These are phyloP conservation scores for Gaultheria prostrata DNA, from an alignment of 148 eudicot species.

Conservation along the genomic window DNA sequence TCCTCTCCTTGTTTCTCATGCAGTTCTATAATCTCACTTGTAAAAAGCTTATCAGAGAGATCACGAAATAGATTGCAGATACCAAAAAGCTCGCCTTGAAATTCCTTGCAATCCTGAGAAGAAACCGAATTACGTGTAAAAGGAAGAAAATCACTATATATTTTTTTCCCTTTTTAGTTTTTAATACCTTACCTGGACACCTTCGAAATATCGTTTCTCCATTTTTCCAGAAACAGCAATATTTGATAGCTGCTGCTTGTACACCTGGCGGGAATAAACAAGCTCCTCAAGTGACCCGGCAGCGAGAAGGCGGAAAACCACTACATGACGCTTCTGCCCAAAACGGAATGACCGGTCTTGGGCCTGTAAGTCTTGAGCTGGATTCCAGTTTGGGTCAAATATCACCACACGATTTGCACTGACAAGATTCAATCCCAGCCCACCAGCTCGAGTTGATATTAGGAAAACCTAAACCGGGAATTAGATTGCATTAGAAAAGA, in stretches of 20 bases:
- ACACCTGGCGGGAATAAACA: slow-evolving; percentile 84
- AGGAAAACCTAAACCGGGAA: slow-evolving; percentile 10
- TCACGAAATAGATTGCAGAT: slow-evolving; percentile 88
- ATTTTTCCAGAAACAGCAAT: slow-evolving; percentile 92
- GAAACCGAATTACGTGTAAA: slow-evolving; percentile 6
- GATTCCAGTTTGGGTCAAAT: slow-evolving; percentile 16
- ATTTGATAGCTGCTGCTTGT: slow-evolving; percentile 91
- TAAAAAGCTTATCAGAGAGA: slow-evolving; percentile 84
- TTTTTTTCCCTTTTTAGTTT: not conserved
- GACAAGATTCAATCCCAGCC: slow-evolving; percentile 16
- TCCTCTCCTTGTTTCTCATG: slow-evolving; percentile 56
- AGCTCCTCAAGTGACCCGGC: slow-evolving; percentile 99
- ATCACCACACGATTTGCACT: slow-evolving; percentile 13
- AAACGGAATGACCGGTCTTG: slow-evolving; percentile 95
- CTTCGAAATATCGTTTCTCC: slow-evolving; percentile 95
- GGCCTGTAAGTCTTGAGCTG: slow-evolving; percentile 69
- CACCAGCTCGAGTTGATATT: slow-evolving; percentile 17
- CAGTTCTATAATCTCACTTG: slow-evolving; percentile 78
- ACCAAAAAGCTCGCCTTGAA: slow-evolving; percentile 95
- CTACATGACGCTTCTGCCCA: slow-evolving; percentile 94
- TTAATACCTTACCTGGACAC: slow-evolving; percentile 68
- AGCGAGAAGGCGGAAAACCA: slow-evolving; percentile 89
- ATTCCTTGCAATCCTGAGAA: slow-evolving; percentile 81
- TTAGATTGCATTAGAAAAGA: not conserved
- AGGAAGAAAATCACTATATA: not conserved